Conservation (phyloP, 2,329 filamentous ascomycete genomes). For the Apiospora koreana region DNA sequence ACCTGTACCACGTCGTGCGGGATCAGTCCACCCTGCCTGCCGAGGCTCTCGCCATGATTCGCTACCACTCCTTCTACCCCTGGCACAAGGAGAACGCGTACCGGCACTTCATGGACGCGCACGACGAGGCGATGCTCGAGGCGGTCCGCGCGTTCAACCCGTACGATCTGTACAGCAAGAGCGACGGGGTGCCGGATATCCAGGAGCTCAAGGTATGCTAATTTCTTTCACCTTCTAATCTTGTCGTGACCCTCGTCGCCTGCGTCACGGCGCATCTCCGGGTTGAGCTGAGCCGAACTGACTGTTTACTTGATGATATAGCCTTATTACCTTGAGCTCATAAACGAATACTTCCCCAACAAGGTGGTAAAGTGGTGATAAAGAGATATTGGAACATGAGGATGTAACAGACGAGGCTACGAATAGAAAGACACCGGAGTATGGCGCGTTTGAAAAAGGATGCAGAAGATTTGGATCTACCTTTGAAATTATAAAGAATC, state of each 20-base stretch:
- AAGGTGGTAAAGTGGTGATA: slow-evolving; percentile 69
- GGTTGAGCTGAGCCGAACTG: slow-evolving; percentile 16
- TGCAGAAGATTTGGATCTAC: not conserved
- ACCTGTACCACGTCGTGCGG: slow-evolving; percentile 84
- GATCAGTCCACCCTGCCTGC: slow-evolving; percentile 76
- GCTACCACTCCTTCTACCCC: slow-evolving; percentile 91
- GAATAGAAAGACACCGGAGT: not conserved
- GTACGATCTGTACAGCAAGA: slow-evolving; percentile 92
- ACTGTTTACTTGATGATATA: slow-evolving; percentile 24
- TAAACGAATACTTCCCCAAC: slow-evolving; percentile 72
- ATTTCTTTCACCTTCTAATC: not conserved
- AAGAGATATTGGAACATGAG: not conserved
- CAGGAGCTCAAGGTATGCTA: slow-evolving; percentile 70
- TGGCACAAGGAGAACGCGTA: slow-evolving; percentile 87
- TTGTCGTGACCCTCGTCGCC: no score
- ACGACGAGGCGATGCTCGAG: slow-evolving; percentile 77
- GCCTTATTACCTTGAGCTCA: slow-evolving; percentile 74
- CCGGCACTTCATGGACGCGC: slow-evolving; percentile 77
- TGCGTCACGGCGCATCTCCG: no score
- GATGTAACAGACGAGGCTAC: not conserved
- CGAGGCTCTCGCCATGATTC: slow-evolving; percentile 88
- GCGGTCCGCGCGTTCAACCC: slow-evolving; percentile 88
- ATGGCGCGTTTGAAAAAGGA: not conserved
- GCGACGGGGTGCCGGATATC: slow-evolving; percentile 73
- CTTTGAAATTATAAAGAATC: not conserved